These are phyloP conservation scores for Pseudopyrenochaeta lycopersici DNA, from an alignment of 2,329 filamentous ascomycete species.

Conservation along the genomic window DNA sequence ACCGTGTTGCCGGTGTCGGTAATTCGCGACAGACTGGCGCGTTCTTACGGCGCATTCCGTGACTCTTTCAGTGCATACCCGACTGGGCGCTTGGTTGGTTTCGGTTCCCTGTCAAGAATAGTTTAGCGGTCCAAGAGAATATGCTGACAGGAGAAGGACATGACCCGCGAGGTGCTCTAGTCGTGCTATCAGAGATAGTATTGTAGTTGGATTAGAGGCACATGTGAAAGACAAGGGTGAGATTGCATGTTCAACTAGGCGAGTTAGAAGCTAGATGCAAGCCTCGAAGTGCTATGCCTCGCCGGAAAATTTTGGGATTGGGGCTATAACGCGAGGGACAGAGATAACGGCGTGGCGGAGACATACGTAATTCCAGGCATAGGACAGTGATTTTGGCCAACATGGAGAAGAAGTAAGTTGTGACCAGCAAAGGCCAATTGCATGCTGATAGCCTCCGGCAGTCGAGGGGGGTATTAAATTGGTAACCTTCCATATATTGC, in stretches of 20 bases:
- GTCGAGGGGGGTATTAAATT: background rate
- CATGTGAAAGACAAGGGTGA: background rate
- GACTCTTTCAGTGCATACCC: background rate
- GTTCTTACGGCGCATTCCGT: constrained; percentile 8
- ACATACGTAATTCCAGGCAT: constrained; percentile 26
- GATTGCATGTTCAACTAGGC: constrained; percentile 2
- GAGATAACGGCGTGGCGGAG: constrained; percentile 28
- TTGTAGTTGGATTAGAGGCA: background rate
- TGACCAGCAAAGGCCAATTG: background rate
- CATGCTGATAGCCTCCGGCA: background rate
- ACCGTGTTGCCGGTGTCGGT: constrained; percentile 17
- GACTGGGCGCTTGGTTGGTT: background rate
- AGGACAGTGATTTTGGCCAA: constrained; percentile 3
- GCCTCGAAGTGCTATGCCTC: constrained; percentile 3
- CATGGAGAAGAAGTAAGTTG: background rate
- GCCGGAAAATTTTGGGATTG: constrained; percentile 6
- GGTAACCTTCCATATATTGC: background rate
- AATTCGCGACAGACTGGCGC: constrained; percentile 2
- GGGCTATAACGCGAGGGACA: constrained; percentile 10
- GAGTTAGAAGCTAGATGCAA: background rate
- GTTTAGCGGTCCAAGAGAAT: background rate
- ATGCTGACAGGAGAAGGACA: background rate
- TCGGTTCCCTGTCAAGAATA: background rate
- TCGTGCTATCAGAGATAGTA: background rate
- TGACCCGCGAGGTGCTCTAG: background rate